These are phyloP conservation scores for Pythium scleroteichum DNA, from an alignment of 352 stramenopile species.

Conservation along the genomic window DNA sequence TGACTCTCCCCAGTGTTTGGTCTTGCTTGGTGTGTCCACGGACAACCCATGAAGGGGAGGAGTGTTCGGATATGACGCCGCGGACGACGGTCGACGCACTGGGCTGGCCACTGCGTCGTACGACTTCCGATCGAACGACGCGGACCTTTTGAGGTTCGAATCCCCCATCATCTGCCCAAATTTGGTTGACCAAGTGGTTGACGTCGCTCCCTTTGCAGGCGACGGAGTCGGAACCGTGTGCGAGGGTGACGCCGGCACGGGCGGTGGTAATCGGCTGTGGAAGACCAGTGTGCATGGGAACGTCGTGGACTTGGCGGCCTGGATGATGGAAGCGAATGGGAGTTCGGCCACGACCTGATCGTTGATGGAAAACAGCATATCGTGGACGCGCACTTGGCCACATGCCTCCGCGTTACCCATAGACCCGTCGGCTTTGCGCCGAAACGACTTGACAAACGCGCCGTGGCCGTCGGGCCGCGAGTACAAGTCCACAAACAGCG, in stretches of 20 bases:
- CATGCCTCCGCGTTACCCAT: conserved; percentile 61
- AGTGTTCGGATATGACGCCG: conserved; percentile 5
- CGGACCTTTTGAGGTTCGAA: conserved; percentile 39
- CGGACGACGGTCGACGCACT: conserved; percentile 5
- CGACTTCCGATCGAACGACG: conserved; percentile 47
- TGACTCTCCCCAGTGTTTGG: conserved; percentile 37
- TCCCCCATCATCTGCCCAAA: conserved; percentile 44
- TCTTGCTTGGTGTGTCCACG: conserved; percentile 35
- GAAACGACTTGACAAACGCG: conserved; percentile 75
- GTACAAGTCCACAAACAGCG: conserved; percentile 77
- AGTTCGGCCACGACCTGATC: conserved; percentile 52
- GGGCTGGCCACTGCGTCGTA: conserved; percentile 16
- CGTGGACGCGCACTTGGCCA: conserved; percentile 53
- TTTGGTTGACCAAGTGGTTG: conserved; percentile 46
- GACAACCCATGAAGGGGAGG: conserved; percentile 19
- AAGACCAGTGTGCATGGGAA: conserved; percentile 77
- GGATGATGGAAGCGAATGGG: conserved; percentile 67
- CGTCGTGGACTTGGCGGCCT: conserved; percentile 53
- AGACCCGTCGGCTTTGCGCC: conserved; percentile 49
- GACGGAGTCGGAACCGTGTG: conserved; percentile 32
- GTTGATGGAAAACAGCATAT: conserved; percentile 78
- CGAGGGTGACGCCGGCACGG: background rate
- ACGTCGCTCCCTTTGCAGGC: conserved; percentile 32
- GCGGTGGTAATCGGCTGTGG: conserved; percentile 36
- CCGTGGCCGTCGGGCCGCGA: conserved; percentile 66